Evolutionary conservation across 345 rosid genomes (phyloP).

Genomic region (Ceriops decandra): DNA sequence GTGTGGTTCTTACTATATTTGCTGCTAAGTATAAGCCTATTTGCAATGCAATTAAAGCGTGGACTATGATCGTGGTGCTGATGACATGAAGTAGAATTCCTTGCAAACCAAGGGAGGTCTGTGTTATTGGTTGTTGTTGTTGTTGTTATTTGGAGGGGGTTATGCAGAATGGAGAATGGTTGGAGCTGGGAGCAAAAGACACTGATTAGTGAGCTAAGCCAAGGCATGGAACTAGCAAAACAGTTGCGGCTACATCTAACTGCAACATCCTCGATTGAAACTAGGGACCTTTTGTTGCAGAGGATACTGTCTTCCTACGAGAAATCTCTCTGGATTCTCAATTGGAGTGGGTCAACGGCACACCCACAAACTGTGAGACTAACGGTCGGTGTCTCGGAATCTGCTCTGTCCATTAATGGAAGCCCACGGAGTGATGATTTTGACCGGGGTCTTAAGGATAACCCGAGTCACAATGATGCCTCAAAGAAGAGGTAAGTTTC

Average conservation of each 20-base stretch:
- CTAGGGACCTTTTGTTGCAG: conserved; percentile 12
- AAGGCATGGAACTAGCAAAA: conserved; percentile 27
- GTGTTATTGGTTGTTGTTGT: neutral
- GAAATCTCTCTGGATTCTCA: conserved; percentile 28
- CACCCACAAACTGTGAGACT: conserved; percentile 18
- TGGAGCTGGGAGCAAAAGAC: conserved; percentile 23
- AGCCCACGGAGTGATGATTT: conserved; percentile 29
- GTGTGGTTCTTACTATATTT: neutral
- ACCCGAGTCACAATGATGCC: conserved; percentile 10
- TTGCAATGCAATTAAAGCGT: neutral
- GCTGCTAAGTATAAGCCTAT: conserved; percentile 10
- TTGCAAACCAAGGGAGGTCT: neutral
- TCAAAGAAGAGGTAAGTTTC: conserved; percentile 29
- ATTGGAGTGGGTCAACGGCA: conserved; percentile 24
- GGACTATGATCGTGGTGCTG: neutral
- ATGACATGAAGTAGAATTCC: neutral
- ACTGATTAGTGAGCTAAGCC: conserved; percentile 27
- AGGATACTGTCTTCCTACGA: conserved; percentile 29
- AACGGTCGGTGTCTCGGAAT: conserved; percentile 17
- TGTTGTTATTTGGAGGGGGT: neutral
- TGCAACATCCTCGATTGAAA: conserved; percentile 19
- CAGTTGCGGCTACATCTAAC: conserved; percentile 18
- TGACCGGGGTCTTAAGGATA: conserved; percentile 16
- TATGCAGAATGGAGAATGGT: conserved; percentile 20
- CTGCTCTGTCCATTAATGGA: conserved; percentile 23